Percentiles rank a stretch among this genome's conserved stretches.
These are phyloP conservation scores for Backusella australiensis DNA, from an alignment of 192 early-diverging fungal genomes.

Conservation along the genomic window DNA sequence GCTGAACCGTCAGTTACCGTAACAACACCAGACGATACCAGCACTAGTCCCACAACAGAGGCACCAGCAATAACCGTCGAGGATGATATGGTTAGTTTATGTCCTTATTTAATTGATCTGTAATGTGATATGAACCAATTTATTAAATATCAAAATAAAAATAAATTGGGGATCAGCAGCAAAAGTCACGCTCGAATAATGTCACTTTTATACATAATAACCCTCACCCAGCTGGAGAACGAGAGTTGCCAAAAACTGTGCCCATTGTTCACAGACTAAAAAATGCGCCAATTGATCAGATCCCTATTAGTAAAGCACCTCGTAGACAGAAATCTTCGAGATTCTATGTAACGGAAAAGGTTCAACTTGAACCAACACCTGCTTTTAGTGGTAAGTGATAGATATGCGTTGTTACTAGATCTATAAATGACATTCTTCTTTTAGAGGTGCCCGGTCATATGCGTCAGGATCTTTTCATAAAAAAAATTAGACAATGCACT, in stretches of 20 bases:
- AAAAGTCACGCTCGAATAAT: slow-evolving; percentile 1
- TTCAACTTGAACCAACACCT: slow-evolving; percentile 74
- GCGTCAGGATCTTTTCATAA: slow-evolving; percentile 74
- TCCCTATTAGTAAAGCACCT: slow-evolving; percentile 77
- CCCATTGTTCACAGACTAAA: slow-evolving; percentile 48
- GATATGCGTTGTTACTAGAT: not conserved
- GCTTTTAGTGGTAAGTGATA: slow-evolving; percentile 67
- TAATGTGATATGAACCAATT: not conserved
- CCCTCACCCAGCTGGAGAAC: slow-evolving; percentile 8
- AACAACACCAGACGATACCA: not conserved
- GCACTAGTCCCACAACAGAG: not conserved
- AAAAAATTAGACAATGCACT: slow-evolving; percentile 81
- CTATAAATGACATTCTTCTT: not conserved
- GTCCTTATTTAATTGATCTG: not conserved
- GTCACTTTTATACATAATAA: slow-evolving; percentile 24
- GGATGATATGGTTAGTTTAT: slow-evolving; percentile 14
- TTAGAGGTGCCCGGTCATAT: slow-evolving; percentile 66
- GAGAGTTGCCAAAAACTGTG: slow-evolving; percentile 22
- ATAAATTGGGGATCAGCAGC: not conserved
- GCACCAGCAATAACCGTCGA: not conserved
- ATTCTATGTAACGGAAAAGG: slow-evolving; percentile 80
- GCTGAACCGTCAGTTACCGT: slow-evolving; percentile 7
- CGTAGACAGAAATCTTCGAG: slow-evolving; percentile 80
- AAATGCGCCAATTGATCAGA: slow-evolving; percentile 63
- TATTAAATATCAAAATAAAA: not conserved